These are phyloP conservation scores for Solanum verrucosum DNA, from an alignment of 257 asterid species.

Conservation along the genomic window DNA sequence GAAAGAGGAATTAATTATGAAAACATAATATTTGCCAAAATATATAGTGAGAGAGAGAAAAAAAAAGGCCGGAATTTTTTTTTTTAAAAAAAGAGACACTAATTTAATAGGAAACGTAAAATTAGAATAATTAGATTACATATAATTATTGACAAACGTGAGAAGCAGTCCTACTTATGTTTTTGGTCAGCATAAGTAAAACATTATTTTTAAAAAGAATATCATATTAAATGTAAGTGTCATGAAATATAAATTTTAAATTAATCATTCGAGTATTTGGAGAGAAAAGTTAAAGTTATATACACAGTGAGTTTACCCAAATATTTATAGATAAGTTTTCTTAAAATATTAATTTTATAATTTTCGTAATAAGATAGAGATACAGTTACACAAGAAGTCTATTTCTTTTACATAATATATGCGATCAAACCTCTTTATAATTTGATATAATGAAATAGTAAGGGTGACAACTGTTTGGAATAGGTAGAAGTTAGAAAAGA, in stretches of 20 bases:
- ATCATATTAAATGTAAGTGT: background rate
- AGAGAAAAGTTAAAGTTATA: background rate
- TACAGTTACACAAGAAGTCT: fast-evolving
- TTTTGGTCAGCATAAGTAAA: background rate
- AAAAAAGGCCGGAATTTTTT: background rate
- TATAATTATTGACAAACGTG: background rate
- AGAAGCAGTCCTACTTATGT: background rate
- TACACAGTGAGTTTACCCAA: no score
- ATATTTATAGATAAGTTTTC: no score
- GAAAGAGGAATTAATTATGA: background rate
- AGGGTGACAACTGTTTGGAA: background rate
- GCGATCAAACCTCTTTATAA: background rate
- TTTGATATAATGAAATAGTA: no score
- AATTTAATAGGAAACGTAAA: conserved; percentile 12
- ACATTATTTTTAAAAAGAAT: background rate
- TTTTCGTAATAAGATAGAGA: no score
- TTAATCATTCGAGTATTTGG: background rate
- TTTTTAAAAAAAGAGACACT: background rate
- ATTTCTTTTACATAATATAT: no score
- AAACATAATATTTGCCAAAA: background rate
- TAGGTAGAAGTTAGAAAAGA: conserved; percentile 19
- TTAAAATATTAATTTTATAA: background rate
- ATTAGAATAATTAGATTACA: conserved; percentile 6
- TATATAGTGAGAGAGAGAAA: background rate
- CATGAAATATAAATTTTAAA: background rate